A percentile compares a stretch with the other conserved stretches of the same genome.
Evolutionary conservation across 1,284 basidiomycete genomes (phyloP).

Genomic region (Neolentinus lepideus): DNA sequence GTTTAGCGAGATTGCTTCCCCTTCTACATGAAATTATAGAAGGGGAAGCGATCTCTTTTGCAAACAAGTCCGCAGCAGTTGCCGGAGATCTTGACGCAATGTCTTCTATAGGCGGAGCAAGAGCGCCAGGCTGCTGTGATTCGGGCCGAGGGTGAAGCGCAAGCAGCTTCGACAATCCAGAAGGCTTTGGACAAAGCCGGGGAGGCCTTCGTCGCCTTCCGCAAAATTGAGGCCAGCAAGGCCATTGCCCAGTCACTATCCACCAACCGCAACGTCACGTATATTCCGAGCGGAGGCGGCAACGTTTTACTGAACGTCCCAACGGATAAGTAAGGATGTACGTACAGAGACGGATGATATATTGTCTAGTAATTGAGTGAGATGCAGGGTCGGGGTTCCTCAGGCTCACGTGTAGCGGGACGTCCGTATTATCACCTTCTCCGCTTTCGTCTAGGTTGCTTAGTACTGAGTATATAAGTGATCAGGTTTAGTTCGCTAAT

Average conservation of each 20-base stretch:
- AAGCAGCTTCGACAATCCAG: slow-evolving; percentile 92
- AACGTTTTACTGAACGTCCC: slow-evolving; percentile 83
- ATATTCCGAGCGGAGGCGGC: slow-evolving; percentile 75
- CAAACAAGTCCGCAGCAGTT: too few relatives aligned
- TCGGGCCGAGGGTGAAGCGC: slow-evolving; percentile 96
- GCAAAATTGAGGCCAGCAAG: slow-evolving; percentile 97
- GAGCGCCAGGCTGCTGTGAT: slow-evolving; percentile 98
- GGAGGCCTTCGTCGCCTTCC: slow-evolving; percentile 91
- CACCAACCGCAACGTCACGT: slow-evolving; percentile 79
- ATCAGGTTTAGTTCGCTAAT: not conserved
- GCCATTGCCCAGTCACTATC: slow-evolving; percentile 86
- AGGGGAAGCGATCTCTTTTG: not conserved
- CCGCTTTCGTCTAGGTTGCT: not conserved
- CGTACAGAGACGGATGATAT: not conserved
- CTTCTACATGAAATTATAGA: not conserved
- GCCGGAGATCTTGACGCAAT: too few relatives aligned
- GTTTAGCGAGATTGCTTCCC: not conserved
- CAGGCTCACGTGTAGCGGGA: not conserved
- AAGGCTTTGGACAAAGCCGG: slow-evolving; percentile 91
- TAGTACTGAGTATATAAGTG: not conserved
- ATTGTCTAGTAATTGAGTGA: not conserved
- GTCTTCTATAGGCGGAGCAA: slow-evolving; percentile 78
- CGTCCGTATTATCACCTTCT: not conserved
- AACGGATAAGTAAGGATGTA: slow-evolving; percentile 37
- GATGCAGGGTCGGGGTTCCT: not conserved